Evolutionary conservation across 2,329 filamentous ascomycete species (phyloP).

Genomic region (Cladosporium oxysporum): DNA sequence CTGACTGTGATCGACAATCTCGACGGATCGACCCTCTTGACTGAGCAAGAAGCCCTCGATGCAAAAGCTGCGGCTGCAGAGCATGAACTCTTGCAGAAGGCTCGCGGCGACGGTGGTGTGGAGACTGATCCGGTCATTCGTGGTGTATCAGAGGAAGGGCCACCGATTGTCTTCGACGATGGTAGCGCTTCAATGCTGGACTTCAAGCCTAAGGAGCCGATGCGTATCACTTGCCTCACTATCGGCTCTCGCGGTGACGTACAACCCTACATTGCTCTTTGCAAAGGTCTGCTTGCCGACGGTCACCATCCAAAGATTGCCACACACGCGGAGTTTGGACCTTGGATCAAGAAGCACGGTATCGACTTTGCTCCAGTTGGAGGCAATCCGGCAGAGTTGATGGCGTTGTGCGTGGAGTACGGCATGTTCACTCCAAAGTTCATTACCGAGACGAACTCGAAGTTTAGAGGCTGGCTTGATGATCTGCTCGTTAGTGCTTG

Average conservation of each 20-base stretch:
- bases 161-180: slow-evolving; percentile 86
- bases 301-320: slow-evolving; percentile 86
- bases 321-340: slow-evolving; percentile 85
- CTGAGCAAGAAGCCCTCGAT: slow-evolving; percentile 67
- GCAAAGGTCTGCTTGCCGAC: slow-evolving; percentile 84
- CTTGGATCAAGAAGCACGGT: slow-evolving; percentile 87
- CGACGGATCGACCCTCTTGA: slow-evolving; percentile 67
- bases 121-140: slow-evolving; percentile 33
- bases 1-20: slow-evolving; percentile 73
- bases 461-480: slow-evolving; percentile 94
- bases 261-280: slow-evolving; percentile 94
- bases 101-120: slow-evolving; percentile 53
- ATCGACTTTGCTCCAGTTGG: slow-evolving; percentile 89
- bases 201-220: slow-evolving; percentile 78
- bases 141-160: slow-evolving; percentile 52
- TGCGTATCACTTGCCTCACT: slow-evolving; percentile 88
- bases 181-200: slow-evolving; percentile 83
- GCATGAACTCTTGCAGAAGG: slow-evolving; percentile 70
- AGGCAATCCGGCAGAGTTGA: slow-evolving; percentile 89
- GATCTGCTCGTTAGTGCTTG: slow-evolving; percentile 81
- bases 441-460: slow-evolving; percentile 78
- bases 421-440: slow-evolving; percentile 96
- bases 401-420: slow-evolving; percentile 94
- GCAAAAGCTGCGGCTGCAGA: slow-evolving; percentile 54
- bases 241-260: slow-evolving; percentile 96